Conservation (phyloP, 768 basidiomycete genomes). For the Fistulinella prunicolor region DNA sequence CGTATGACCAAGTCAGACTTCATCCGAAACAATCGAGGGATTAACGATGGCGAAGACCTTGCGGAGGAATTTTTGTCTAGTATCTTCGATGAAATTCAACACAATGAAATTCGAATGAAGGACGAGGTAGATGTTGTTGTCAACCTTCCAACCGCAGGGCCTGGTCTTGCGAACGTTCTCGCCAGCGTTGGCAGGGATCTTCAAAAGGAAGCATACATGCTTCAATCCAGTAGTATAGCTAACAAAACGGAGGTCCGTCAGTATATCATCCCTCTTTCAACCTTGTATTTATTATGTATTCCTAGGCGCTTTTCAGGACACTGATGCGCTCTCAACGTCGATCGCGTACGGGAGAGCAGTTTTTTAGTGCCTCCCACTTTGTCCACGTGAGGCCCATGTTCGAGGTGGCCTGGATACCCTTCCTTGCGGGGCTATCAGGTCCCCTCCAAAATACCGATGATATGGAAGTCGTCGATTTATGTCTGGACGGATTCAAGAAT, state of each 20-base stretch:
- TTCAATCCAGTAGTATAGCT: conserved; percentile 95
- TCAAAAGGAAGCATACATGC: conserved; percentile 92
- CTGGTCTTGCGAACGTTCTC: conserved; percentile 78
- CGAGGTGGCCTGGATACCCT: conserved; percentile 98
- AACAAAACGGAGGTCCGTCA: conserved; percentile 85
- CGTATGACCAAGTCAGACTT: conserved; percentile 94
- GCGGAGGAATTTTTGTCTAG: conserved; percentile 77
- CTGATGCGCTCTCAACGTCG: conserved; percentile 92
- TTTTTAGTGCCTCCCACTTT: conserved; percentile 94
- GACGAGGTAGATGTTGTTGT: conserved; percentile 78
- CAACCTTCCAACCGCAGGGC: conserved; percentile 43
- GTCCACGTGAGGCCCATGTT: conserved; percentile 99
- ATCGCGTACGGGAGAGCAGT: conserved; percentile 76
- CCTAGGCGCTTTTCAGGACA: conserved; percentile 84
- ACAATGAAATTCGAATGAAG: conserved; percentile 97
- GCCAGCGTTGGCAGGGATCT: conserved; percentile 91
- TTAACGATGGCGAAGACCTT: conserved; percentile 87
- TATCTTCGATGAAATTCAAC: conserved; percentile 89
- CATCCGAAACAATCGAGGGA: conserved; percentile 92
- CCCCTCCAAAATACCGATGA: conserved; percentile 96
- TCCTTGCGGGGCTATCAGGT: conserved; percentile 91
- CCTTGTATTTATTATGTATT: conserved; percentile 1
- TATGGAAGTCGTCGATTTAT: conserved; percentile 85
- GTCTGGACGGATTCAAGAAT: conserved; percentile 92
- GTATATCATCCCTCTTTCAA: not conserved